Evolutionary conservation across 805 yeast genomes (phyloP).

Genomic region (Metschnikowia peoriensis): DNA sequence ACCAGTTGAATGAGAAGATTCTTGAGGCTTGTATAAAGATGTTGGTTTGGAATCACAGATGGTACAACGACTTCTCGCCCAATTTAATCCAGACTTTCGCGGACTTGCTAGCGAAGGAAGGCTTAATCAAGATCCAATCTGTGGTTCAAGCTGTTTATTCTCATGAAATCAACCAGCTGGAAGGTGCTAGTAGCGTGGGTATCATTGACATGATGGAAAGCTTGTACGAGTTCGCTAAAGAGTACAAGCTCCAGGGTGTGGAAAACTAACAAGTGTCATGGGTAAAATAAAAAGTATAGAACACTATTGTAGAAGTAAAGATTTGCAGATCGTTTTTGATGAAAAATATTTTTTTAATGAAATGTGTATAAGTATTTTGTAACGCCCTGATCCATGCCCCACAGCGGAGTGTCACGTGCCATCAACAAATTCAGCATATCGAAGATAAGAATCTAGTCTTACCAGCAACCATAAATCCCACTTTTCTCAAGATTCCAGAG

Average conservation of each 20-base stretch:
- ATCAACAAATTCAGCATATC: background rate
- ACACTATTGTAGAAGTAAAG: background rate
- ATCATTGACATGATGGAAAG: conserved; percentile 56
- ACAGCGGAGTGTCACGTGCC: conserved; percentile 4
- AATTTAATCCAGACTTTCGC: conserved; percentile 55
- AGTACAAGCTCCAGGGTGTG: conserved; percentile 43
- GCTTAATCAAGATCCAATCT: conserved; percentile 71
- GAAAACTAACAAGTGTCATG: conserved; percentile 21
- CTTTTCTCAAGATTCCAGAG: too few relatives aligned
- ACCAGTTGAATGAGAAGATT: conserved; percentile 52
- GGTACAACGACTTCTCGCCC: conserved; percentile 92
- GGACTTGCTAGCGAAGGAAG: conserved; percentile 69
- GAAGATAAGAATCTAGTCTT: background rate
- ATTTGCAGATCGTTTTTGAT: background rate
- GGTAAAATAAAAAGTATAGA: background rate
- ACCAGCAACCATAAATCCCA: background rate
- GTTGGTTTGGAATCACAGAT: conserved; percentile 96
- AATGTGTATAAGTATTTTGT: too few relatives aligned
- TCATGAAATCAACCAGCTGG: conserved; percentile 23
- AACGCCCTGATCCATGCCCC: background rate
- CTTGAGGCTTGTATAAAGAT: conserved; percentile 71
- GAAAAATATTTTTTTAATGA: too few relatives aligned
- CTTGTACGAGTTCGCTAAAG: conserved; percentile 46
- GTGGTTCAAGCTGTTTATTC: conserved; percentile 68
- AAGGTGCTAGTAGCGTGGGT: conserved; percentile 36